These are phyloP conservation scores for Rubia tinctorum DNA, from an alignment of 305 asterid species.

Conservation along the genomic window DNA sequence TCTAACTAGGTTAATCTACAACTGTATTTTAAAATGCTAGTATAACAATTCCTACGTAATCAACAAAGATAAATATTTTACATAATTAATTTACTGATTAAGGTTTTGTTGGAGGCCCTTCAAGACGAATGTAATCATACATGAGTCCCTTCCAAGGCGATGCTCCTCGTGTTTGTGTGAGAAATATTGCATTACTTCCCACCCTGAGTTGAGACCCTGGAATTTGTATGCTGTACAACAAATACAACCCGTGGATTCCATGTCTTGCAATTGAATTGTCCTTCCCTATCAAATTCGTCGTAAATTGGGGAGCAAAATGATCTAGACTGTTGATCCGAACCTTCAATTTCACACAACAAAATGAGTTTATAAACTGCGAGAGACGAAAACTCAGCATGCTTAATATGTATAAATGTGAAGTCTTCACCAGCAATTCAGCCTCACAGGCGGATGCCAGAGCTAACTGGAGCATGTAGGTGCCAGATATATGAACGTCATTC, in stretches of 20 bases:
- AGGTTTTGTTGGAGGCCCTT: conserved; percentile 37
- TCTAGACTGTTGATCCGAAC: conserved; percentile 42
- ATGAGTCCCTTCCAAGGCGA: conserved; percentile 57
- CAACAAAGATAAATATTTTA: too few relatives aligned
- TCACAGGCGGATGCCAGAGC: conserved; percentile 78
- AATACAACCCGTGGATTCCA: conserved; percentile 71
- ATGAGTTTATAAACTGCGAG: neutral
- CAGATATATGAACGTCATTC: conserved; percentile 25
- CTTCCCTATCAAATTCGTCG: conserved; percentile 56
- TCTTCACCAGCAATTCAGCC: conserved; percentile 70
- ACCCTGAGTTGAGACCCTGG: conserved; percentile 30
- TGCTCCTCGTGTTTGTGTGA: conserved; percentile 54
- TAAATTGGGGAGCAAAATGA: conserved; percentile 31
- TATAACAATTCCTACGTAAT: neutral
- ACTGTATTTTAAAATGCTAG: too few relatives aligned
- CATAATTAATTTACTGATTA: neutral
- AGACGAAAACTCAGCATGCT: neutral
- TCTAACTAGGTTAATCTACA: too few relatives aligned
- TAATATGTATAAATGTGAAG: neutral
- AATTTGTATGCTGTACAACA: conserved; percentile 44
- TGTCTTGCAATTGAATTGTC: conserved; percentile 84
- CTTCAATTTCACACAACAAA: conserved; percentile 18
- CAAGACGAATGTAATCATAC: conserved; percentile 77
- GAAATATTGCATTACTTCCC: conserved; percentile 35
- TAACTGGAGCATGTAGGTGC: conserved; percentile 56